These are phyloP conservation scores for Chamaecyparis obtusa DNA, from an alignment of 75 land plant genomes.

Conservation along the genomic window DNA sequence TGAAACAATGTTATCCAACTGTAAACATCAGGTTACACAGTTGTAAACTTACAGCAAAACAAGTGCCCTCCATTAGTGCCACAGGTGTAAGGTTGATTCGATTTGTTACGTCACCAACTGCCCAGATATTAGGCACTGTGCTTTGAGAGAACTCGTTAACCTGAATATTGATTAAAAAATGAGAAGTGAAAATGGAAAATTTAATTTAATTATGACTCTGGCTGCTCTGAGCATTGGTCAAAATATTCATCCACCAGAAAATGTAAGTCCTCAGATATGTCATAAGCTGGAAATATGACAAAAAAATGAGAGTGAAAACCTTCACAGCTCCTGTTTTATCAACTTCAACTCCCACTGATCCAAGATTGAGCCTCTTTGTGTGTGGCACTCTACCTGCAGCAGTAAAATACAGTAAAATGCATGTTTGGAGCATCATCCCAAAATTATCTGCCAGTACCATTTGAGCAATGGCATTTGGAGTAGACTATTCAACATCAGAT, in stretches of 20 bases:
- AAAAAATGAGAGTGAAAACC: slow-evolving; percentile 31
- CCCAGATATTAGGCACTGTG: slow-evolving; percentile 90
- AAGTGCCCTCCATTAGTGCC: slow-evolving; percentile 92
- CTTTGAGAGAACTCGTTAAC: slow-evolving; percentile 88
- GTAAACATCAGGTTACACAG: slow-evolving; percentile 3
- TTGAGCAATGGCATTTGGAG: neutral
- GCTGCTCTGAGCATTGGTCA: neutral
- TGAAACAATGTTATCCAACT: neutral
- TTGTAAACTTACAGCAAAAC: slow-evolving; percentile 68
- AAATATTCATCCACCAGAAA: neutral
- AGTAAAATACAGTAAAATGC: neutral
- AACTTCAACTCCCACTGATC: slow-evolving; percentile 81
- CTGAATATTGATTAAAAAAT: slow-evolving; percentile 18
- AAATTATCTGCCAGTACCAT: neutral
- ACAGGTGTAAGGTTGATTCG: slow-evolving; percentile 94
- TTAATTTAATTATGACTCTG: neutral
- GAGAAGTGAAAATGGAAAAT: neutral
- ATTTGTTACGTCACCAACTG: slow-evolving; percentile 97
- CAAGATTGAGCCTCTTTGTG: slow-evolving; percentile 70
- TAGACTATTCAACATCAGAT: neutral
- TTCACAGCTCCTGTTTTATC: slow-evolving; percentile 74
- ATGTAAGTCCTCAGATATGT: neutral
- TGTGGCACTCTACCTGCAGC: slow-evolving; percentile 71
- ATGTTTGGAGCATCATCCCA: neutral
- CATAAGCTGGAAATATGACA: neutral